Conservation (phyloP, 2,329 filamentous ascomycete species). For the Apiospora arundinis region DNA sequence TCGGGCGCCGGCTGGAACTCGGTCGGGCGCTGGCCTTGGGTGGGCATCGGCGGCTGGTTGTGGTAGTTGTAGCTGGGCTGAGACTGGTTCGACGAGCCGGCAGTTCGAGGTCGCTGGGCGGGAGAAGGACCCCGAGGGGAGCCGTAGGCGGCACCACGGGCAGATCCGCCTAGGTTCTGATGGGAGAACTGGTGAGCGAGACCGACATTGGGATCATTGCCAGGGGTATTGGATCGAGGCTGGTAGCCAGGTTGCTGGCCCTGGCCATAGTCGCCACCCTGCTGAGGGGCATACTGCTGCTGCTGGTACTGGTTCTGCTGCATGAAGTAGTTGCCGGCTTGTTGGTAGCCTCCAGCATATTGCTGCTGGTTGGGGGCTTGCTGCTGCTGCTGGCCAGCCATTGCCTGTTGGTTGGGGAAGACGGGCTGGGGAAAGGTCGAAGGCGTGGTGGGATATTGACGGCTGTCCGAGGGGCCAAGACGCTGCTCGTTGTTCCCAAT, state of each 20-base stretch:
- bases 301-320: slow-evolving; percentile 64
- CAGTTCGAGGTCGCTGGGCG: slow-evolving; percentile 81
- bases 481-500: slow-evolving; percentile 70
- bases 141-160: slow-evolving; percentile 70
- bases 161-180: slow-evolving; percentile 83
- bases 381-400: slow-evolving; percentile 53
- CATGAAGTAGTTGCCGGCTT: slow-evolving; percentile 64
- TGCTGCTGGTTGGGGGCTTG: slow-evolving; percentile 44
- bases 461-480: slow-evolving; percentile 60
- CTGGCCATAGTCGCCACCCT: slow-evolving; percentile 37
- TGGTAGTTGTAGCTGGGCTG: slow-evolving; percentile 71
- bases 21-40: slow-evolving; percentile 58
- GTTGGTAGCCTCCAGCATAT: slow-evolving; percentile 54
- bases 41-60: slow-evolving; percentile 72
- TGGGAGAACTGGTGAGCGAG: slow-evolving; percentile 96
- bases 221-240: slow-evolving; percentile 62
- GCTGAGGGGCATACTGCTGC: slow-evolving; percentile 42
- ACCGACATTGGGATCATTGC: slow-evolving; percentile 86
- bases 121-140: slow-evolving; percentile 71
- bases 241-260: slow-evolving; percentile 48
- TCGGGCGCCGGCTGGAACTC: slow-evolving; percentile 83
- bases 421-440: slow-evolving; percentile 97
- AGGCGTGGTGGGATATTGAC: slow-evolving; percentile 84
- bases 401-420: slow-evolving; percentile 56
- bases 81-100: slow-evolving; percentile 71